These are phyloP conservation scores for Penicillium sp. DNA, from an alignment of 2,329 filamentous ascomycete genomes.

Conservation along the genomic window DNA sequence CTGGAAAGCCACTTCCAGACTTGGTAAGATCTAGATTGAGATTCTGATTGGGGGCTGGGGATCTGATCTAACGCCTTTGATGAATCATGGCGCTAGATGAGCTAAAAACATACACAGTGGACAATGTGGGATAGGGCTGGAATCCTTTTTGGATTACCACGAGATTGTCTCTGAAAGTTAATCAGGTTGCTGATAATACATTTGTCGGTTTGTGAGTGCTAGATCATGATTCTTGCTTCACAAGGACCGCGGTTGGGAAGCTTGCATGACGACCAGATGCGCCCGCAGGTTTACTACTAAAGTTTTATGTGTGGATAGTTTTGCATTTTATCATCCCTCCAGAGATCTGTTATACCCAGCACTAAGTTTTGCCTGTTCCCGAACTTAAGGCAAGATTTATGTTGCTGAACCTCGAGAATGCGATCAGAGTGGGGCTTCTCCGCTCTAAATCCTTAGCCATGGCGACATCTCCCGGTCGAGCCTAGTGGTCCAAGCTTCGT, in stretches of 20 bases:
- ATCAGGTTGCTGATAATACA: too few relatives aligned
- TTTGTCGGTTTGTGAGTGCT: too few relatives aligned
- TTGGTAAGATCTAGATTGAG: neutral
- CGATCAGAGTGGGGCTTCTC: neutral
- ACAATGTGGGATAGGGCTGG: too few relatives aligned
- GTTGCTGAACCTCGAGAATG: neutral
- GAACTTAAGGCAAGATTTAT: too few relatives aligned
- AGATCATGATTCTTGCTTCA: too few relatives aligned
- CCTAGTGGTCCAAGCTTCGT: neutral
- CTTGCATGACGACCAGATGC: too few relatives aligned
- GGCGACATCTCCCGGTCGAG: neutral
- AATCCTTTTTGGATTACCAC: too few relatives aligned
- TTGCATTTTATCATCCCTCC: neutral
- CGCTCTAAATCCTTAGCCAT: neutral
- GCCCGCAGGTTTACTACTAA: too few relatives aligned
- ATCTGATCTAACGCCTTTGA: neutral
- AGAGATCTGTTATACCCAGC: neutral
- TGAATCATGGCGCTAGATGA: neutral
- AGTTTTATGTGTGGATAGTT: too few relatives aligned
- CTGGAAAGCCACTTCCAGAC: neutral
- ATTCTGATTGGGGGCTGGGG: neutral
- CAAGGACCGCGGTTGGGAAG: too few relatives aligned
- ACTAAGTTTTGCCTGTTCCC: neutral
- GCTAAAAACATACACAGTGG: neutral
- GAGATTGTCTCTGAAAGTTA: too few relatives aligned